Evolutionary conservation across 257 asterid species (phyloP).

Genomic region (Ophiorrhiza pumila): DNA sequence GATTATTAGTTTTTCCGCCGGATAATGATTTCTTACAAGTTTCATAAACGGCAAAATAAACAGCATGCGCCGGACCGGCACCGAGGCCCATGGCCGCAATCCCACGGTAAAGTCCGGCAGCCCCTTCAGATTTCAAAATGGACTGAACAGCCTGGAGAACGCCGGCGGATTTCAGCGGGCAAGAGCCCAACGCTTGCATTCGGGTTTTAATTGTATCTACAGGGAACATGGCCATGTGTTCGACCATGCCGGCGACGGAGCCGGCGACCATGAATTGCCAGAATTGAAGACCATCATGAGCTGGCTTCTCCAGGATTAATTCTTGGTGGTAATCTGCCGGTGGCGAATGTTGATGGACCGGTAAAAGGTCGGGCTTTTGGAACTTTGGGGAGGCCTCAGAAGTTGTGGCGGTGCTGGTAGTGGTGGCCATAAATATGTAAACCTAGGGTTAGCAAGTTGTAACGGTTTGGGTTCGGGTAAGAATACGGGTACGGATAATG

Average conservation of each 20-base stretch:
- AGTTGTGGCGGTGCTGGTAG: slow-evolving; percentile 16
- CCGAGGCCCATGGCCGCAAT: slow-evolving; percentile 97
- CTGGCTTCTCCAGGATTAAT: slow-evolving; percentile 31
- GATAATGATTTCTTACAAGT: slow-evolving; percentile 65
- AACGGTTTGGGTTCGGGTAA: neutral
- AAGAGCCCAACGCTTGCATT: slow-evolving; percentile 90
- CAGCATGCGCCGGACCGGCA: slow-evolving; percentile 98
- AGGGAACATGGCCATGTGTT: slow-evolving; percentile 99
- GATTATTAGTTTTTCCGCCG: slow-evolving; percentile 62
- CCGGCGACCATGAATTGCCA: slow-evolving; percentile 96
- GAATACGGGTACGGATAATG: neutral
- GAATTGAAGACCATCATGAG: slow-evolving; percentile 83
- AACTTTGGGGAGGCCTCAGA: slow-evolving; percentile 60
- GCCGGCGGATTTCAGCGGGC: slow-evolving; percentile 71
- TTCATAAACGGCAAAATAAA: slow-evolving; percentile 85
- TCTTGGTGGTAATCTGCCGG: slow-evolving; percentile 48
- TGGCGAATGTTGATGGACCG: slow-evolving; percentile 32
- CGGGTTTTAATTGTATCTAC: slow-evolving; percentile 87
- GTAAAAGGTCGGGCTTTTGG: slow-evolving; percentile 59
- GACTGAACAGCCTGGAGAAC: slow-evolving; percentile 59
- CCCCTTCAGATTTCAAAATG: slow-evolving; percentile 64
- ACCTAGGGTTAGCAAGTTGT: neutral
- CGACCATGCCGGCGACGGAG: slow-evolving; percentile 83
- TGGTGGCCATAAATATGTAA: slow-evolving; percentile 48
- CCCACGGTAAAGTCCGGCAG: slow-evolving; percentile 76